Evolutionary conservation across 768 basidiomycete species (phyloP).

Genomic region (Termitomyces titanicus): DNA sequence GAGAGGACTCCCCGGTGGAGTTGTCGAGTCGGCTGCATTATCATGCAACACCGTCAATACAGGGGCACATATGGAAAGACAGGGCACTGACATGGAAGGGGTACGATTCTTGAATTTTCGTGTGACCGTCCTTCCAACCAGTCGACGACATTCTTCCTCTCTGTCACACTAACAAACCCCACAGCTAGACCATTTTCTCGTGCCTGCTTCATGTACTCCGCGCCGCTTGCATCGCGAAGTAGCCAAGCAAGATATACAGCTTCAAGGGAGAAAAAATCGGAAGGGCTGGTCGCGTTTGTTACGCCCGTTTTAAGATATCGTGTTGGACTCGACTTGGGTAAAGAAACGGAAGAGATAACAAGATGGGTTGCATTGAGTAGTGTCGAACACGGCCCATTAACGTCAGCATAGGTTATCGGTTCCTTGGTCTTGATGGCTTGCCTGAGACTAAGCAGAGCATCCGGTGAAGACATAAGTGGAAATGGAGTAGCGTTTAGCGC

Average conservation of each 20-base stretch:
- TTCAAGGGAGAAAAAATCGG: slow-evolving; percentile 77
- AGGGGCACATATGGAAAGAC: not conserved
- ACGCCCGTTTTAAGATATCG: slow-evolving; percentile 69
- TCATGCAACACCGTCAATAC: not conserved
- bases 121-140: slow-evolving; percentile 67
- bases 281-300: slow-evolving; percentile 35
- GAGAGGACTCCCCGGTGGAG: slow-evolving; percentile 44
- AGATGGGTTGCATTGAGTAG: slow-evolving; percentile 64
- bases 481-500: not conserved
- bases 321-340: slow-evolving; percentile 76
- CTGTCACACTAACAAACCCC: slow-evolving; percentile 82
- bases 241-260: slow-evolving; percentile 86
- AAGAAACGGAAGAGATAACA: slow-evolving; percentile 45
- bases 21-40: slow-evolving; percentile 41
- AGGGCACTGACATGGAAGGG: slow-evolving; percentile 36
- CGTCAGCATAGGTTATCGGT: slow-evolving; percentile 45
- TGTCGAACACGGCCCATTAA: slow-evolving; percentile 38
- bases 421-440: slow-evolving; percentile 57
- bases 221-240: slow-evolving; percentile 65
- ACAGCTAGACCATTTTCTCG: slow-evolving; percentile 69
- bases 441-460: slow-evolving; percentile 56
- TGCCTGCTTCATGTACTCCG: slow-evolving; percentile 87
- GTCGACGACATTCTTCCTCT: slow-evolving; percentile 81
- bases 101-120: slow-evolving; percentile 49
- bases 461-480: slow-evolving; percentile 31